Percentiles rank a stretch among this genome's conserved stretches.
Conservation (phyloP, 2,329 filamentous ascomycete species). For the Aureobasidium lini region DNA sequence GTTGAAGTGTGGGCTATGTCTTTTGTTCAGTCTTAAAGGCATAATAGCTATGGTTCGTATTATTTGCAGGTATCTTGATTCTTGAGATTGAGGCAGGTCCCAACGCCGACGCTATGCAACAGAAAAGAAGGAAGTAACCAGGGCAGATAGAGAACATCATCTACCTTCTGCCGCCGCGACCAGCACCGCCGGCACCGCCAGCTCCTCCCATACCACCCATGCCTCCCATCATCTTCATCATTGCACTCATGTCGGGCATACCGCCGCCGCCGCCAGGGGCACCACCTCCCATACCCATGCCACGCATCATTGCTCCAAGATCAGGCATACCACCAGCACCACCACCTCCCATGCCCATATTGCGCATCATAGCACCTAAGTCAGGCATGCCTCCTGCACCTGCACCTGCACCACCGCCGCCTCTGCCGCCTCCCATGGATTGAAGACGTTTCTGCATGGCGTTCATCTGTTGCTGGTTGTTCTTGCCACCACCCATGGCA, state of each 20-base stretch:
- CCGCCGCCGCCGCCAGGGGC: conserved; percentile 40
- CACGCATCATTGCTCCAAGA: conserved; percentile 59
- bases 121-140: neutral
- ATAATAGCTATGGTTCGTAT: too few relatives aligned
- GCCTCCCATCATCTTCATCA: conserved; percentile 72
- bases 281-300: conserved; percentile 53
- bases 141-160: neutral
- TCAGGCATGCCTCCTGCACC: conserved; percentile 62
- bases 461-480: conserved; percentile 87
- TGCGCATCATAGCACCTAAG: conserved; percentile 83
- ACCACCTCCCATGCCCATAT: conserved; percentile 62
- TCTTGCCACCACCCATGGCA: conserved; percentile 81
- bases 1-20: too few relatives aligned
- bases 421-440: conserved; percentile 74
- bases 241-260: conserved; percentile 65
- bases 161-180: conserved; percentile 18
- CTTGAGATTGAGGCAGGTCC: too few relatives aligned
- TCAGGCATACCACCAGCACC: conserved; percentile 60
- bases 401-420: conserved; percentile 49
- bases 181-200: conserved; percentile 46
- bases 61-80: too few relatives aligned
- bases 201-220: conserved; percentile 59
- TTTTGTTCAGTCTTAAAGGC: too few relatives aligned
- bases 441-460: conserved; percentile 95
- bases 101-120: conserved; percentile 17